phyloP scores from a whole-genome alignment of 2,329 filamentous ascomycete genomes.

The Ceratocystis papillata region DNA sequence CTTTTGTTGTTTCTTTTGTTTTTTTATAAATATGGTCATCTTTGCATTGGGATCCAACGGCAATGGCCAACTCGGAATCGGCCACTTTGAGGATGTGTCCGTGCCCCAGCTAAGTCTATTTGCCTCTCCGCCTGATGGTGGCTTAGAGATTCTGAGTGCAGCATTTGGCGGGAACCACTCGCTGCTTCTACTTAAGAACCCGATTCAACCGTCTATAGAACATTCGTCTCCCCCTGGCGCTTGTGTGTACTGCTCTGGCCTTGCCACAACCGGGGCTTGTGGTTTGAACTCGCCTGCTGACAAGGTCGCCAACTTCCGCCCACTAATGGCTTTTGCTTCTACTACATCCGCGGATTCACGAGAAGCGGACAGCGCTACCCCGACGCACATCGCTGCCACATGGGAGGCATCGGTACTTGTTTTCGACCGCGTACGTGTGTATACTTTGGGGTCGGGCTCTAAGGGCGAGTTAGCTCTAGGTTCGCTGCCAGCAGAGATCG shows the following conservation, averaged over 20 bases:
- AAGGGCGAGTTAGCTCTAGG: constrained; percentile 66
- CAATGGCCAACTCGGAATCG: constrained; percentile 62
- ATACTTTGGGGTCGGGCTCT: constrained; percentile 52
- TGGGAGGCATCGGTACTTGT: constrained; percentile 67
- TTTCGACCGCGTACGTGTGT: constrained; percentile 41
- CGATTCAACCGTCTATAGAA: neutral
- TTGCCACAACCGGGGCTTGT: constrained; percentile 39
- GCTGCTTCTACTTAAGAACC: constrained; percentile 52
- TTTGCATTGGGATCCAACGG: constrained; percentile 68
- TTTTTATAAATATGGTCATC: constrained; percentile 32
- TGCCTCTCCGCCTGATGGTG: constrained; percentile 32
- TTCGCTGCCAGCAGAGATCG: constrained; percentile 32
- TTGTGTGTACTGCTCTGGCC: constrained; percentile 29
- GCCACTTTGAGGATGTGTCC: constrained; percentile 60
- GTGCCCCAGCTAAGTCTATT: constrained; percentile 54
- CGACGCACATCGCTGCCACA: constrained; percentile 51
- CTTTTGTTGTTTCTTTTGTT: neutral
- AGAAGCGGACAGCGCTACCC: constrained; percentile 23
- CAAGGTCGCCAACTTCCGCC: constrained; percentile 23
- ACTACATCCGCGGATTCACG: neutral
- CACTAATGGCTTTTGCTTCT: constrained; percentile 21
- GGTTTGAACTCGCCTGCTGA: constrained; percentile 32
- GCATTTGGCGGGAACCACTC: constrained; percentile 79
- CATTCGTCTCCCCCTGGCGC: constrained; percentile 57
- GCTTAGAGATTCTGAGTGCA: constrained; percentile 29